Evolutionary conservation across 1,284 basidiomycete species (phyloP).

Genomic region (Apiotrichum gamsii): DNA sequence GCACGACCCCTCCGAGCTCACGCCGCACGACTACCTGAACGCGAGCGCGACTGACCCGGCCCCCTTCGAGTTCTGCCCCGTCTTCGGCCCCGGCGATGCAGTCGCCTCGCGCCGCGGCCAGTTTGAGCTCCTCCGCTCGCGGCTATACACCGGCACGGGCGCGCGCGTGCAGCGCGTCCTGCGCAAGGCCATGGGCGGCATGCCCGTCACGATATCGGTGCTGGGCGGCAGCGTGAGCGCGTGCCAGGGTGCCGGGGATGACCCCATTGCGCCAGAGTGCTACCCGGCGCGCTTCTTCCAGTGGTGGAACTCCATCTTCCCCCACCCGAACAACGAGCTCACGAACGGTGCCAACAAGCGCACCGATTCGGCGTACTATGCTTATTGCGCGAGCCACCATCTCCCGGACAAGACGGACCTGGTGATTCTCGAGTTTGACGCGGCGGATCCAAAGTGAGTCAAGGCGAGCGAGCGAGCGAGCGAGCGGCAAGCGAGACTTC

Average conservation of each 20-base stretch:
- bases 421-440: slow-evolving; percentile 86
- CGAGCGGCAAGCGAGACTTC: no score
- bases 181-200: slow-evolving; percentile 73
- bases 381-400: slow-evolving; percentile 83
- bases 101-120: slow-evolving; percentile 71
- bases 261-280: slow-evolving; percentile 74
- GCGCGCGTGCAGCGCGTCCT: slow-evolving; percentile 75
- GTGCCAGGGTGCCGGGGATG: slow-evolving; percentile 88
- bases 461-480: no score
- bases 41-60: slow-evolving; percentile 53
- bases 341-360: slow-evolving; percentile 88
- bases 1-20: slow-evolving; percentile 19
- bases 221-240: slow-evolving; percentile 89
- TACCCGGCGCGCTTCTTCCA: slow-evolving; percentile 86
- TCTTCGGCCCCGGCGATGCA: slow-evolving; percentile 72
- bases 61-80: slow-evolving; percentile 85
- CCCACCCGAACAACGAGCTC: slow-evolving; percentile 86
- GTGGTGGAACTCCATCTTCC: slow-evolving; percentile 93
- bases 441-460: slow-evolving; percentile 74
- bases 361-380: slow-evolving; percentile 85
- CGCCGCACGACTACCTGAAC: slow-evolving; percentile 49
- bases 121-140: slow-evolving; percentile 66
- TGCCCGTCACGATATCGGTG: slow-evolving; percentile 82
- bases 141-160: slow-evolving; percentile 74
- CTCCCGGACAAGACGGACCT: slow-evolving; percentile 86